Base-by-base conservation (phyloP, 2,329 filamentous ascomycete species). In the Cytospora mali region DNA sequence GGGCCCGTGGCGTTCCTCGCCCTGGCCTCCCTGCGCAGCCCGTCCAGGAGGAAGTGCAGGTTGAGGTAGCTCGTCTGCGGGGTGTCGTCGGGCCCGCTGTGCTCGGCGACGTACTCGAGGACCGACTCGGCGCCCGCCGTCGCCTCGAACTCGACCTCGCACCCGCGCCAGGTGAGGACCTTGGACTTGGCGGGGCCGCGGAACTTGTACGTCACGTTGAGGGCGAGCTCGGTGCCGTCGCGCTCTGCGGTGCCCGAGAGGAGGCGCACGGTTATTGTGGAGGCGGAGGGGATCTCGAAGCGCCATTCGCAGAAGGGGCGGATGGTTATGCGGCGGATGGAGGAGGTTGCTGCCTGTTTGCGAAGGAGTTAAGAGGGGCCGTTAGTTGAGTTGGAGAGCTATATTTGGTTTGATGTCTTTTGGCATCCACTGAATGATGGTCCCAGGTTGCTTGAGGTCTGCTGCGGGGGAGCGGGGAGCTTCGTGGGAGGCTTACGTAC, bases 151-250 rank as follows among this genome's bases (percentile, higher is more conserved):
- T 97, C 91, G 65, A 99, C 79, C 58, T 87, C 87, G 76, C 93
- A 97, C 70, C 95, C 94, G 71, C 94, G 88, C 89, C 92, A 97
- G 56, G 93, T 96, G 75, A 91, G 91, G 71, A 99, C 89, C 65
- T 94, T 93, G 62, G 91, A 90, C 79, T 96, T 96, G 68, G 85
- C 85, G 42, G 42, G 42, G 61, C 92, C 91, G 52, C 85, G 84
- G 75, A 99, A 94, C 33, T 83, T 88, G 79, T 98, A 98, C 11
- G 85, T 83, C 57, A 90, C 89, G 62, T 89, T 90, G 11, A 86
- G 83, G 13, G 93, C 93, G 50, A 99, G 89, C 78, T 99, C 95
- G 61, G 94, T 93, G 73, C 95, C 95, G 73, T 98, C 97, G 72
- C 96, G 87, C 76, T 99, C 95, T 55, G 94, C 95, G 1, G 89